Base-by-base conservation (phyloP, 192 early-diverging fungal genomes). In the Coemansia sp. region DNA sequence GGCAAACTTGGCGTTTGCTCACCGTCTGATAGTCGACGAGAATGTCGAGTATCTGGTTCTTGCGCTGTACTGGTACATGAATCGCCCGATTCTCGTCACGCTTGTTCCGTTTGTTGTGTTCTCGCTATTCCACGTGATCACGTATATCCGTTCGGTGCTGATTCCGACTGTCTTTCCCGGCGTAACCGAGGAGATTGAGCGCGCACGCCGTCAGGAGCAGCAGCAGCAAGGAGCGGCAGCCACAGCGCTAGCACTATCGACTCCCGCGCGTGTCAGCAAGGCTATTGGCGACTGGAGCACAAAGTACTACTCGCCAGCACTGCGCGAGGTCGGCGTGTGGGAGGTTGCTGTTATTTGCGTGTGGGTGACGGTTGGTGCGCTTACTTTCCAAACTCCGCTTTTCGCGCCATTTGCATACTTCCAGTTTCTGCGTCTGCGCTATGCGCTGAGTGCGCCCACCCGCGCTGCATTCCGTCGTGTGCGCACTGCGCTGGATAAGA, bases 71-170 rank as follows among this genome's bases (percentile, higher is more conserved):
- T 82, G 79, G 79, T 49, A 64, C 32, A 46, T 21, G 56, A 60
- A 47, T 45, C 58, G 57, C 62, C 63, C 79, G 3, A 74, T 82
- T 0, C 3, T 65, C 2, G 74, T 82, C 37, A 76, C 74, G 45
- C 55, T 82, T 61, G 22, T 82, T 61, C 79, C 79, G 55, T 82
- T 76, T 42, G 74, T 77, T 6, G 74, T 82, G 65, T 82, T 76
- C 49, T 82, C 79, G 16, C 62, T 76, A 62, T 82, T 76, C 63
- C 79, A 82, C 26, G 79, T 82, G n/a, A 40, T 82, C 1, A 68
- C 71, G 48, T 82, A 76, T 66, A 46, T 66, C 10, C 59, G 73
- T 37, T 76, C 79, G 1, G 65, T 73, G 18, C 26, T 82, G 49
- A 76, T 82, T 18, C 74, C 74, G 16, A 40, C 65, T 42, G 40